phyloP scores from a whole-genome alignment of 2,329 filamentous ascomycete genomes.

The Fusarium napiforme region DNA sequence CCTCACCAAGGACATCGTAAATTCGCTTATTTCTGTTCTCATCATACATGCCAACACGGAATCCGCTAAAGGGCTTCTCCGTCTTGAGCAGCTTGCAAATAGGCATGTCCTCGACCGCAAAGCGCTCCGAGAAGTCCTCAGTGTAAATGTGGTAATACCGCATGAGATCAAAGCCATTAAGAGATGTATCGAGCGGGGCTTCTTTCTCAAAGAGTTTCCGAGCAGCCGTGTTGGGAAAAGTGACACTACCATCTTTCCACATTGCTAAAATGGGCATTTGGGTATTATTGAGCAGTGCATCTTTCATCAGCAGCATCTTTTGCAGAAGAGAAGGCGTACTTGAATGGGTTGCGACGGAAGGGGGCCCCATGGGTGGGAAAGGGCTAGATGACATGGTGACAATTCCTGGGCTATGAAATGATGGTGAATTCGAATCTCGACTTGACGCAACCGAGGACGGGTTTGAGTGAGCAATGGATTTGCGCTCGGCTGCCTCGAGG shows the following conservation, averaged over 20 bases:
- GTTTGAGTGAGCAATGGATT: constrained; percentile 56
- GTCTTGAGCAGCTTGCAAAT: constrained; percentile 72
- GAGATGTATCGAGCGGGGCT: constrained; percentile 52
- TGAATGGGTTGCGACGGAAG: constrained; percentile 63
- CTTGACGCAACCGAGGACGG: constrained; percentile 61
- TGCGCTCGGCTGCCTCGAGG: constrained; percentile 60
- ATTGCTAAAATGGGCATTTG: constrained; percentile 80
- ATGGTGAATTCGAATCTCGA: constrained; percentile 59
- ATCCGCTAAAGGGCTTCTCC: constrained; percentile 67
- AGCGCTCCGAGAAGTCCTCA: constrained; percentile 70
- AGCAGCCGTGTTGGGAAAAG: constrained; percentile 76
- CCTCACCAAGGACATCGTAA: constrained; percentile 75
- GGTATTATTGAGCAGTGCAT: constrained; percentile 79
- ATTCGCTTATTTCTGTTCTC: constrained; percentile 62
- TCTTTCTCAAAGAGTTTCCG: constrained; percentile 60
- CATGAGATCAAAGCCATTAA: constrained; percentile 67
- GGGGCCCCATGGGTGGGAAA: constrained; percentile 75
- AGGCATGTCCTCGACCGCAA: constrained; percentile 72
- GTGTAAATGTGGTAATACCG: constrained; percentile 70
- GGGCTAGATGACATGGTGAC: constrained; percentile 65
- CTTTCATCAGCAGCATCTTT: constrained; percentile 80
- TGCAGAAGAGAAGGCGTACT: constrained; percentile 74
- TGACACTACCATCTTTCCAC: constrained; percentile 83
- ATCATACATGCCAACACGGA: constrained; percentile 72
- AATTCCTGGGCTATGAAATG: constrained; percentile 62